A percentile compares a stretch with the other conserved stretches of the same genome.
phyloP scores from a whole-genome alignment of 2,329 filamentous ascomycete genomes.

The Hymenoscyphus salicellus region DNA sequence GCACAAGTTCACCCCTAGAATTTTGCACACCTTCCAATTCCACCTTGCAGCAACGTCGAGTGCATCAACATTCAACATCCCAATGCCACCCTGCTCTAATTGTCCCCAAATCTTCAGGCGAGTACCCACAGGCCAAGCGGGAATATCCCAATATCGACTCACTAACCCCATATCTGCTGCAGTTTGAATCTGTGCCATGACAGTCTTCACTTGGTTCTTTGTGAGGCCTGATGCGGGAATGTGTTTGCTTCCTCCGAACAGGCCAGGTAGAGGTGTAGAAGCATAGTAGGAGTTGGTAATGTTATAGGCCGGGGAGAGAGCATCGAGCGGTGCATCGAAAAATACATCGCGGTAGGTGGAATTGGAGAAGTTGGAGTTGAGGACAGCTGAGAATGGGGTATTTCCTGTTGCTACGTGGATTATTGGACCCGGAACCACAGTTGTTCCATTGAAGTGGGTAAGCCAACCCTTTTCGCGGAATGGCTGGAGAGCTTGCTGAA shows the following conservation, averaged over 20 bases:
- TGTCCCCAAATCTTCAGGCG: slow-evolving; percentile 42
- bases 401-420: slow-evolving; percentile 52
- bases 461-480: slow-evolving; percentile 42
- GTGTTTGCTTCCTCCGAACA: slow-evolving; percentile 8
- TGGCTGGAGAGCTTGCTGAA: slow-evolving; percentile 41
- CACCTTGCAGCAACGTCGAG: slow-evolving; percentile 37
- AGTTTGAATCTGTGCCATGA: slow-evolving; percentile 28
- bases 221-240: slow-evolving; percentile 19
- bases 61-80: slow-evolving; percentile 45
- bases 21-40: slow-evolving; percentile 26
- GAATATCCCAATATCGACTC: slow-evolving; percentile 44
- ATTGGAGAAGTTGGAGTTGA: slow-evolving; percentile 33
- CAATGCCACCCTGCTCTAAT: slow-evolving; percentile 39
- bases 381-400: slow-evolving; percentile 44
- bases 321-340: slow-evolving; percentile 45
- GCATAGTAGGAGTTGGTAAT: slow-evolving; percentile 30
- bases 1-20: slow-evolving; percentile 22
- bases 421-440: slow-evolving; percentile 38
- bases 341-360: slow-evolving; percentile 45
- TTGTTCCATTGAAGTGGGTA: slow-evolving; percentile 39
- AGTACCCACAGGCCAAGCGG: slow-evolving; percentile 39
- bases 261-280: slow-evolving; percentile 20
- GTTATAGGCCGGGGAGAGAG: slow-evolving; percentile 25
- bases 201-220: slow-evolving; percentile 23
- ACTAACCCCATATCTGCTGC: slow-evolving; percentile 40